Evolutionary conservation across 208 protist species (phyloP), one percentile per base, ranked within the genome.

Genomic region (Leishmania amazonensis): DNA sequence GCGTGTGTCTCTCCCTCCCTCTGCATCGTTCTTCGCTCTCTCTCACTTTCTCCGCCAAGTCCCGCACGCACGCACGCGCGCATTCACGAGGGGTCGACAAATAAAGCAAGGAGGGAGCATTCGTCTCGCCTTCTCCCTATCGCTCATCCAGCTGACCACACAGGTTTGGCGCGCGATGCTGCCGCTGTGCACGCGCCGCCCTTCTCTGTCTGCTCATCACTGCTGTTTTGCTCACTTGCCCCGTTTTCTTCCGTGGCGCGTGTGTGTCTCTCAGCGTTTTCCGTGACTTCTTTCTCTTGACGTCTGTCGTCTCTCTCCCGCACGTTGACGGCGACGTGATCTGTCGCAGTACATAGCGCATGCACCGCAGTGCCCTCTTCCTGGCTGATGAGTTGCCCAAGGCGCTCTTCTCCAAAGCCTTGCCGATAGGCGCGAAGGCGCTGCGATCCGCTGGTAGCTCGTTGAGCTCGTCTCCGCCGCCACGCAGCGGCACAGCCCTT

Each of bases 301-400:
- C 45, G 28, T 28, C 3, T 51, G 4, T 64, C 19, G 17, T 38
- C 38, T 58, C n/a, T 64, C 24, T 47, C 31, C 51, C 2, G 51
- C 19, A 35, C 2, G 21, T 5, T 47, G 45, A 6, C 17, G 17
- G 19, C 6, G 75, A 49, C 19, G 35, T n/a, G 4, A 24, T 28
- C 9, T 31, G 6, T 28, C 2, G 40, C 58, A 31, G 40, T 24
- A 19, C 28, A n/a, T 21, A 19, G 31, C 51, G 8, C 35, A 85
- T 85, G 81, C 68, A 47, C 21, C 62, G 76, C 0, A 85, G 40
- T 28, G 57, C 75, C 2, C 38, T 77, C 53, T 49, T 76, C 9
- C 51, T 81, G 19, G 47, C 68, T 21, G 76, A 60, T 6, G 71
- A 65, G 76, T 54, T 77, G 31, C 60, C 76, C 1, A 80, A 15